Evolutionary conservation across 495 filamentous ascomycete genomes (phyloP), one percentile per base, ranked within the genome.

Genomic region (Talaromyces thailandensis): DNA sequence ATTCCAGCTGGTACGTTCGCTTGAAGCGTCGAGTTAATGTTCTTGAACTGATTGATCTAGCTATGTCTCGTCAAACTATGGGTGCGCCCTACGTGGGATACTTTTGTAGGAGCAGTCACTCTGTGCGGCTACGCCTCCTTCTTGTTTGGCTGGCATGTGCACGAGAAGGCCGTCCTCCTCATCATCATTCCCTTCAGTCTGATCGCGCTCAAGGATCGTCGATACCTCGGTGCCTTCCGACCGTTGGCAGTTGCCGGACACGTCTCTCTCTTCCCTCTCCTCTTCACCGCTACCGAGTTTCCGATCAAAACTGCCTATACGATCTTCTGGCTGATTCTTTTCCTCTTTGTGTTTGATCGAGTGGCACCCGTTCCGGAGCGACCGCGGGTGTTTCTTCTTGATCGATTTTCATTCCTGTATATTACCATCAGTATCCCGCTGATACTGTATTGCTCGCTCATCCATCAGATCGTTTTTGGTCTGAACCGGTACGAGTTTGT

Each of bases 91-190:
- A 90, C 85, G 16, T 95, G 88, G 86, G 88, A 95, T 28, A 89
- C 81, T 28, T 98, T 98, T 71, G 78, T 97, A 57, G 91, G 91
- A 8, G 89, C 91, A 4, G 79, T 97, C 16, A 97, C 92, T 1
- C 86, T 97, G n/a, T 97, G 93, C 67, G 94, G 90, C 58, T 98
- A 96, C 66, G 90, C 93, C 0, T 96, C 94, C 0, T 98, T 98
- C 76, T 82, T 98, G 23, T 97, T 98, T 63, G 93, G 94, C 57
- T 98, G 94, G 94, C 94, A 98, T 69, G 94, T 98, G 21, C 94
- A 98, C 67, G 94, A 98, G 68, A 98, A 98, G 69, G 94, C 94
- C 6, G 90, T 98, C 31, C 85, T 98, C 14, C 81, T 97, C 56
- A 88, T 98, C 67, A 90, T 98, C 67, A 89, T 98, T 61, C 94